phyloP scores from a whole-genome alignment of 1,284 basidiomycete genomes.

The Ceratobasidium papillatum region DNA sequence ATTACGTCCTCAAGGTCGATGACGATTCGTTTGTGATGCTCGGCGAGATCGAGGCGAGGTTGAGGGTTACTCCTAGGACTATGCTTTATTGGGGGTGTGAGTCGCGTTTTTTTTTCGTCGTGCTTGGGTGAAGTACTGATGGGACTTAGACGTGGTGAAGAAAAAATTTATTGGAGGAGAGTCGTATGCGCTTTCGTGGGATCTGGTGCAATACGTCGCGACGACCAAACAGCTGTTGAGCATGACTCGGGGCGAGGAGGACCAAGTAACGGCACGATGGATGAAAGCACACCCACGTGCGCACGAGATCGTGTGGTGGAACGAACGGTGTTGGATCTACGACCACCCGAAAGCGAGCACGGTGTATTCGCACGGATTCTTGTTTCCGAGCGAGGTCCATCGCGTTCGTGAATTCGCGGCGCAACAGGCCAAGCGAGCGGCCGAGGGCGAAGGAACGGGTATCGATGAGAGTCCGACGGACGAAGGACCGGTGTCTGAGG shows the following conservation, averaged over 20 bases:
- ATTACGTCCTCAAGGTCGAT: constrained; percentile 90
- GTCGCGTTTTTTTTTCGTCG: constrained; percentile 44
- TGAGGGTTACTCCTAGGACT: constrained; percentile 71
- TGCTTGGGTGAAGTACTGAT: background rate
- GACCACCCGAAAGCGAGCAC: constrained; percentile 95
- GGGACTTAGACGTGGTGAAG: constrained; percentile 78
- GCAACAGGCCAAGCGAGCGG: constrained; percentile 1
- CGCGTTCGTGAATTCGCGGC: constrained; percentile 61
- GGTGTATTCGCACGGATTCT: constrained; percentile 94
- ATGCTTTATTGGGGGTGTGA: constrained; percentile 89
- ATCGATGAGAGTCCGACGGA: background rate
- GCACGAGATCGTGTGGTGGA: constrained; percentile 82
- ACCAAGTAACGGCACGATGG: constrained; percentile 93
- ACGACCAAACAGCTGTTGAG: constrained; percentile 73
- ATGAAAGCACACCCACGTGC: constrained; percentile 87
- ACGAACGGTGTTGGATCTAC: constrained; percentile 97
- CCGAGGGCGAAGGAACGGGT: background rate
- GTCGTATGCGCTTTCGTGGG: constrained; percentile 89
- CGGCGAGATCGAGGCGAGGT: constrained; percentile 88
- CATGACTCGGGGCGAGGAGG: constrained; percentile 85
- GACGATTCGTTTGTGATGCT: constrained; percentile 94
- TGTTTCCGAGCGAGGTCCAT: constrained; percentile 89
- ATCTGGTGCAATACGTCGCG: constrained; percentile 87
- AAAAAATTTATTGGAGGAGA: constrained; percentile 97
- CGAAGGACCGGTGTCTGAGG: background rate